Evolutionary conservation across 108 stramenopile genomes (phyloP).

Genomic region (Aureococcus anophagefferens): DNA sequence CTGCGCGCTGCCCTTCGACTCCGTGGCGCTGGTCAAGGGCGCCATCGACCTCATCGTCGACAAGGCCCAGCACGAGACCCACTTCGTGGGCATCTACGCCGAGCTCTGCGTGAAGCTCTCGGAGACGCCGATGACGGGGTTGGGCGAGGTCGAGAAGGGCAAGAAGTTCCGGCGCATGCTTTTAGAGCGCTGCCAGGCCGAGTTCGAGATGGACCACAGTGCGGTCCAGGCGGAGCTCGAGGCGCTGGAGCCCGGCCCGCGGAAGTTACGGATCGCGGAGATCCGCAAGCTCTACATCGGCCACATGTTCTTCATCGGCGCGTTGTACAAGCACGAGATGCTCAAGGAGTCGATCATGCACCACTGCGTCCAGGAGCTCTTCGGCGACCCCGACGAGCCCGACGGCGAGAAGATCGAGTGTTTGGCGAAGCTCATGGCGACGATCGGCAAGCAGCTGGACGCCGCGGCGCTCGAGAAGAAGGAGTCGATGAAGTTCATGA

Average conservation of each 20-base stretch:
- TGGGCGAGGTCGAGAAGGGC: conserved; percentile 53
- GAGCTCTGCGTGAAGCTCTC: conserved; percentile 60
- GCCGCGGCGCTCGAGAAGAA: conserved; percentile 34
- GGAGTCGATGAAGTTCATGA: conserved; percentile 27
- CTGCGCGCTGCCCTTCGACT: conserved; percentile 51
- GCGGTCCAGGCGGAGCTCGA: conserved; percentile 59
- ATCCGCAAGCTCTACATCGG: conserved; percentile 84
- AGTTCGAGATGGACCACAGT: conserved; percentile 63
- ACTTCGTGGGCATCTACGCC: conserved; percentile 79
- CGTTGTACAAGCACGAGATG: conserved; percentile 78
- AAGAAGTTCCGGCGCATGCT: conserved; percentile 68
- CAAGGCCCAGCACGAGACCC: conserved; percentile 76
- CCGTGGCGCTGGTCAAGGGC: conserved; percentile 40
- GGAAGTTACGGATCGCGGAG: conserved; percentile 67
- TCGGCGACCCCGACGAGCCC: conserved; percentile 34
- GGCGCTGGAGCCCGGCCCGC: conserved; percentile 52
- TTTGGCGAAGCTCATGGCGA: conserved; percentile 66
- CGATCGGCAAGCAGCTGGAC: conserved; percentile 65
- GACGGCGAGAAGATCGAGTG: conserved; percentile 86
- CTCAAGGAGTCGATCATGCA: conserved; percentile 82
- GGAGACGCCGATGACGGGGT: conserved; percentile 43
- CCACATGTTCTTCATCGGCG: conserved; percentile 93
- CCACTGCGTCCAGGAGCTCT: conserved; percentile 63
- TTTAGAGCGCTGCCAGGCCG: conserved; percentile 59
- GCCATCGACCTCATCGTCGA: conserved; percentile 63